Conservation (phyloP, 495 filamentous ascomycete species). For the Trichoderma erinaceum region DNA sequence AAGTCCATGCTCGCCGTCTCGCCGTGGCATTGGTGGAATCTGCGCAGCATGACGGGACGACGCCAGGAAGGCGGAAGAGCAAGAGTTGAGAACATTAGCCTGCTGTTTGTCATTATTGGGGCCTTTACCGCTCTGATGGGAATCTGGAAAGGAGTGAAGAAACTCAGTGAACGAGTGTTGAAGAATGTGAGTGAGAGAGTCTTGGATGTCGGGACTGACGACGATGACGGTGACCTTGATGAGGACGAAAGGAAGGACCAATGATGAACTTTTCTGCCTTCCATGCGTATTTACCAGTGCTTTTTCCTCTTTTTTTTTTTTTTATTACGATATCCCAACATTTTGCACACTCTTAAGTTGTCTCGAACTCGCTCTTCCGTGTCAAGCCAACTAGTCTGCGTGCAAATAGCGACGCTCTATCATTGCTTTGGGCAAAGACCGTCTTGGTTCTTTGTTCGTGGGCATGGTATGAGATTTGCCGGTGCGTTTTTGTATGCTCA, state of each 20-base stretch:
- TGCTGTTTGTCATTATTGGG: constrained; percentile 72
- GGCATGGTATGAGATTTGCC: constrained; percentile 12
- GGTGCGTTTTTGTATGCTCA: neutral
- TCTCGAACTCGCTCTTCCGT: constrained; percentile 63
- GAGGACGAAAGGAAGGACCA: constrained; percentile 21
- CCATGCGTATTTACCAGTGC: neutral
- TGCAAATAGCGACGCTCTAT: constrained; percentile 67
- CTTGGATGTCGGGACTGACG: constrained; percentile 73
- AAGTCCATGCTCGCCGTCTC: constrained; percentile 71
- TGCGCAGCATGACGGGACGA: constrained; percentile 48
- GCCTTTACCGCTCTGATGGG: constrained; percentile 71
- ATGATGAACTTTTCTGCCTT: neutral
- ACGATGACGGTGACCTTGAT: constrained; percentile 63
- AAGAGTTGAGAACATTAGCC: constrained; percentile 65
- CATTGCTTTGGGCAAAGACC: constrained; percentile 8
- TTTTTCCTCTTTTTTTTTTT: neutral
- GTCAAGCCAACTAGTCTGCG: constrained; percentile 88
- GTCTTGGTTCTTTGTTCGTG: constrained; percentile 13
- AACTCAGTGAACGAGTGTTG: constrained; percentile 60
- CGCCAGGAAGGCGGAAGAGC: constrained; percentile 61
- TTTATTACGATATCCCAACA: neutral
- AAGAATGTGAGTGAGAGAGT: constrained; percentile 72
- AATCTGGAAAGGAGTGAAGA: constrained; percentile 72
- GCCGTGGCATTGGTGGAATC: constrained; percentile 70
- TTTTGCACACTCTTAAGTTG: constrained; percentile 91